phyloP scores from a whole-genome alignment of 306 rosid species.

The Lathyrus aphaca region DNA sequence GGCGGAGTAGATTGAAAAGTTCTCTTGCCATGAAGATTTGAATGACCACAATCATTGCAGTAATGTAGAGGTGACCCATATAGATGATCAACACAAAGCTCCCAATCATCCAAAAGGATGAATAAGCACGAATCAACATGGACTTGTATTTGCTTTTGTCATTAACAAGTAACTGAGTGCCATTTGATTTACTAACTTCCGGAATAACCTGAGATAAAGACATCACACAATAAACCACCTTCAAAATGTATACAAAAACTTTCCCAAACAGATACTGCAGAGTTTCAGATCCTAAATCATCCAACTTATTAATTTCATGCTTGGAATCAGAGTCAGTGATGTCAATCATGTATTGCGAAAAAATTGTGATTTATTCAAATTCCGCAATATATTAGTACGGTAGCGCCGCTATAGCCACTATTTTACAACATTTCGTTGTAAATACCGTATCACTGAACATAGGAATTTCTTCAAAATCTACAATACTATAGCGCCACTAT shows the following conservation, averaged over 20 bases:
- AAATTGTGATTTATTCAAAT: not conserved
- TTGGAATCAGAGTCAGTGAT: not conserved
- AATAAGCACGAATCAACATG: slow-evolving; percentile 84
- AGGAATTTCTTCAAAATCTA: not conserved
- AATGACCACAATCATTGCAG: slow-evolving; percentile 92
- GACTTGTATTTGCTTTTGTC: slow-evolving; percentile 87
- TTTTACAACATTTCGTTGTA: not conserved
- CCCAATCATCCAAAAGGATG: slow-evolving; percentile 96
- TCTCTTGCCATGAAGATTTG: slow-evolving; percentile 97
- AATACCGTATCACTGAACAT: not conserved
- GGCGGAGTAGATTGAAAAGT: slow-evolving; percentile 89
- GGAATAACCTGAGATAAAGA: slow-evolving; percentile 59
- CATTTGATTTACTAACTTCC: slow-evolving; percentile 72
- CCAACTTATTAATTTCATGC: slow-evolving; percentile 1
- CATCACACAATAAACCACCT: slow-evolving; percentile 31
- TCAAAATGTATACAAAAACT: slow-evolving; percentile 22
- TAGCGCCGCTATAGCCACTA: not conserved
- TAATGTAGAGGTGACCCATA: slow-evolving; percentile 90
- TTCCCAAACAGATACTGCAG: slow-evolving; percentile 16
- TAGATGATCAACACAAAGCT: slow-evolving; percentile 80
- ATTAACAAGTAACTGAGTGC: slow-evolving; percentile 69
- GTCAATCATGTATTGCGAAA: not conserved
- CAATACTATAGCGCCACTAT: not conserved
- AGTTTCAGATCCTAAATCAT: not conserved
- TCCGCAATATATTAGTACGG: not conserved